Conservation (phyloP, 73 alveolate genomes). For the Symbiodinium pilosum region DNA sequence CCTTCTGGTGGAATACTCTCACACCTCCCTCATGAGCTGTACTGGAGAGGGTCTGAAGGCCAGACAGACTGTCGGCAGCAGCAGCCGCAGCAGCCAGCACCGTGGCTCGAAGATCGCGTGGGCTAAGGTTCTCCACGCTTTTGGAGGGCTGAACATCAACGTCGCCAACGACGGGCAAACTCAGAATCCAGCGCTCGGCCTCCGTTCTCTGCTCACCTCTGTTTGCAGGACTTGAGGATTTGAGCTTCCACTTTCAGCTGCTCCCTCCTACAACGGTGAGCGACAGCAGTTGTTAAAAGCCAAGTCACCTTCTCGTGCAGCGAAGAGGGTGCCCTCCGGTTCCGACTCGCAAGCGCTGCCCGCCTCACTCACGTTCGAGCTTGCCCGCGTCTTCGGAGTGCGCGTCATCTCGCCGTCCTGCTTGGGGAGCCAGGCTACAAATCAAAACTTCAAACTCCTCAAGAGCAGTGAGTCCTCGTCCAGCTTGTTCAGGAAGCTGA, state of each 20-base stretch:
- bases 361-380: not conserved
- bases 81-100: not conserved
- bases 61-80: not conserved
- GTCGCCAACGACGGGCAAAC: conserved; percentile 17
- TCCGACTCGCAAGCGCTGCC: not conserved
- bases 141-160: not conserved
- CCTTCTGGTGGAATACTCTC: not conserved
- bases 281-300: too few relatives aligned
- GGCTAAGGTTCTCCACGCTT: not conserved
- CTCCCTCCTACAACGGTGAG: too few relatives aligned
- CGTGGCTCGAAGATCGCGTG: not conserved
- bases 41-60: conserved; percentile 1
- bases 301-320: not conserved
- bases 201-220: conserved; percentile 8
- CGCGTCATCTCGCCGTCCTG: not conserved
- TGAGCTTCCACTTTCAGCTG: too few relatives aligned
- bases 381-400: not conserved
- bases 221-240: too few relatives aligned
- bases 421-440: not conserved
- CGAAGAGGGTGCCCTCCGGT: conserved; percentile 7
- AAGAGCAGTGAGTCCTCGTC: too few relatives aligned
- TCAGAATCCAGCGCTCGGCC: not conserved
- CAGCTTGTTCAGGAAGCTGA: not conserved
- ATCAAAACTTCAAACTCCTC: too few relatives aligned
- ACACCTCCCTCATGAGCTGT: not conserved